A percentile compares a stretch with the other conserved stretches of the same genome.
Evolutionary conservation across 2,329 filamentous ascomycete species (phyloP).

Genomic region (Fusarium brevicatenulatum): DNA sequence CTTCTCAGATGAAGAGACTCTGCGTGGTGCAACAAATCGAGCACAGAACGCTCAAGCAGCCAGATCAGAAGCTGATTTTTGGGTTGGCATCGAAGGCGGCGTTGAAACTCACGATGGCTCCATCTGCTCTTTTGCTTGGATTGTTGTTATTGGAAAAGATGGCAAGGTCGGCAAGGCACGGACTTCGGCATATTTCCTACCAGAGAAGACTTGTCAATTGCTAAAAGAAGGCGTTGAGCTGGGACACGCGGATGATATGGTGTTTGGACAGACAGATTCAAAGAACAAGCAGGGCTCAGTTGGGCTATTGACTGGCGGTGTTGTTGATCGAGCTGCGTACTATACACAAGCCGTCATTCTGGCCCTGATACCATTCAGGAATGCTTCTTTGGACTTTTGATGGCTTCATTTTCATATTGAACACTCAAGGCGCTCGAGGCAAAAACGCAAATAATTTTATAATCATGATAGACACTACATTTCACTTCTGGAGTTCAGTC

Average conservation of each 20-base stretch:
- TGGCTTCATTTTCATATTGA: not conserved
- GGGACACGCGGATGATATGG: constrained; percentile 52
- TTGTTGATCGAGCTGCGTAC: constrained; percentile 49
- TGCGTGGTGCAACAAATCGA: constrained; percentile 52
- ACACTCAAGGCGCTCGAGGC: not conserved
- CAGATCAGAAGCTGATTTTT: constrained; percentile 50
- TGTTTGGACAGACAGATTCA: constrained; percentile 52
- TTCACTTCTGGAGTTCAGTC: no score
- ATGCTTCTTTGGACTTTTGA: constrained; percentile 48
- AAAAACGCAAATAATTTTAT: not conserved
- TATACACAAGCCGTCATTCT: constrained; percentile 54
- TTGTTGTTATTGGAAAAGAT: constrained; percentile 47
- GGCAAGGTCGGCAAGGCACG: constrained; percentile 50
- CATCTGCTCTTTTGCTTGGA: constrained; percentile 54
- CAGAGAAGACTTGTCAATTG: constrained; percentile 50
- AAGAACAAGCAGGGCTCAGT: constrained; percentile 54
- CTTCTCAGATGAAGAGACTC: constrained; percentile 51
- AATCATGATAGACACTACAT: no score
- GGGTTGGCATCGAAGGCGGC: constrained; percentile 56
- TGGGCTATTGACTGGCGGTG: constrained; percentile 52
- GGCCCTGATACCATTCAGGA: constrained; percentile 55
- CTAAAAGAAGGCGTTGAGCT: constrained; percentile 51
- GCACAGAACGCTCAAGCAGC: constrained; percentile 47
- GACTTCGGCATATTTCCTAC: constrained; percentile 52
- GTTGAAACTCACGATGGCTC: constrained; percentile 45